These are phyloP conservation scores for Phylloboletellus chloephorus DNA, from an alignment of 1,284 basidiomycete species.

Conservation along the genomic window DNA sequence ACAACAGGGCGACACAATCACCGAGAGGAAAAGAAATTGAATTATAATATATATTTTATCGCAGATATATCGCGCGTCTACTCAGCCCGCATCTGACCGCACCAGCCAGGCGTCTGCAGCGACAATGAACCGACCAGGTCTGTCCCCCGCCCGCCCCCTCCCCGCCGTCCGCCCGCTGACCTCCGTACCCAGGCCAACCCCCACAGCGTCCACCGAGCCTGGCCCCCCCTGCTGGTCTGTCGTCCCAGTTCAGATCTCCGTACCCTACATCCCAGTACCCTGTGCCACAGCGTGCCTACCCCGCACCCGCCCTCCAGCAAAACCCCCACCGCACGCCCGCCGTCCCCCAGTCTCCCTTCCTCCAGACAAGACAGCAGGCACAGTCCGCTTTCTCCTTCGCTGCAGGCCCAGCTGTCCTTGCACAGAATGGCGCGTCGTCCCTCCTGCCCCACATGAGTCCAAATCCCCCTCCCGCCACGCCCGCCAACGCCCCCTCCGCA, in stretches of 20 bases:
- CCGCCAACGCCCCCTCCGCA: constrained; percentile 45
- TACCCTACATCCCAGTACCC: constrained; percentile 52
- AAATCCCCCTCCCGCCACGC: constrained; percentile 40
- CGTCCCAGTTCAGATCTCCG: constrained; percentile 58
- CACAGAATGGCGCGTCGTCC: constrained; percentile 50
- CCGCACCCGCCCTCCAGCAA: constrained; percentile 45
- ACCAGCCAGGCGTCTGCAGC: background rate
- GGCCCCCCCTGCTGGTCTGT: constrained; percentile 56
- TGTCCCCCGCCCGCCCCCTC: constrained; percentile 7
- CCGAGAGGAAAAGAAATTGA: constrained; percentile 18
- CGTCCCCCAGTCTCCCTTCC: constrained; percentile 59
- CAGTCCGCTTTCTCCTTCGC: constrained; percentile 55
- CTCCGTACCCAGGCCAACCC: constrained; percentile 60
- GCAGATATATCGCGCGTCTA: background rate
- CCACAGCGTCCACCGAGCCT: constrained; percentile 72
- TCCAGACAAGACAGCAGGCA: constrained; percentile 47
- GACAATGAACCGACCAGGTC: constrained; percentile 31
- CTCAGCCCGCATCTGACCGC: background rate
- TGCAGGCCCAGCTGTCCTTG: constrained; percentile 36
- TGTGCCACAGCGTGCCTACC: constrained; percentile 54
- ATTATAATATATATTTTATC: too few relatives aligned
- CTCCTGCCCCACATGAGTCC: constrained; percentile 52
- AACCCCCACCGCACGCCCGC: constrained; percentile 53
- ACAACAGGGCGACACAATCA: too few relatives aligned
- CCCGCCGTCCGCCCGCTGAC: constrained; percentile 6